Percentiles rank a stretch among this genome's conserved stretches.
Conservation (phyloP, 352 stramenopile genomes). For the Phytophthora pseudosyringae region DNA sequence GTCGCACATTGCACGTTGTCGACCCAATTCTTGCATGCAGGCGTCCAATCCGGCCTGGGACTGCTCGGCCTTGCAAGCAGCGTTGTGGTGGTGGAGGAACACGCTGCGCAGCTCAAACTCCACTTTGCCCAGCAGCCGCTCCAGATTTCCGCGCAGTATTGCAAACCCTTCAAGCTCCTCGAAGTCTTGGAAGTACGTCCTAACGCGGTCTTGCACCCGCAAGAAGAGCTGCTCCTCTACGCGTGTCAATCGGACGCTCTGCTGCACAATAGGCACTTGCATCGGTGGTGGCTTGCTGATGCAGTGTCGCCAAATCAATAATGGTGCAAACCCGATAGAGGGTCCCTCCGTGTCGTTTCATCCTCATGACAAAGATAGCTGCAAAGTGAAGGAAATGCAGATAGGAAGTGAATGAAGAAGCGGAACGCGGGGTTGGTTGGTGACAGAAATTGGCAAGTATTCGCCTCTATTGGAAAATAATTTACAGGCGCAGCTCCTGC, state of each 20-base stretch:
- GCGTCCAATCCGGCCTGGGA: slow-evolving; percentile 22
- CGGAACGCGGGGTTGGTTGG: background rate
- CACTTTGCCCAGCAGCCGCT: slow-evolving; percentile 42
- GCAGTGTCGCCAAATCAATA: slow-evolving; percentile 4
- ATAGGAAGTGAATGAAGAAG: background rate
- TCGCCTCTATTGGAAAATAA: slow-evolving; percentile 49
- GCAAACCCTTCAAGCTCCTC: slow-evolving; percentile 54
- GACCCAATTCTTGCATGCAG: slow-evolving; percentile 18
- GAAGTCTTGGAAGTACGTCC: slow-evolving; percentile 44
- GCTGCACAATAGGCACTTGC: slow-evolving; percentile 6
- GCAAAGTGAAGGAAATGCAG: no score
- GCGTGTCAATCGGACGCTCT: slow-evolving; percentile 26
- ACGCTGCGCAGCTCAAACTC: slow-evolving; percentile 45
- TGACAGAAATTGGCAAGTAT: slow-evolving; percentile 35
- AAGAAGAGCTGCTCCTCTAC: slow-evolving; percentile 48
- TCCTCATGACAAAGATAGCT: slow-evolving; percentile 3
- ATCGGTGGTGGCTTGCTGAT: slow-evolving; percentile 4
- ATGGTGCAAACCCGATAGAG: background rate
- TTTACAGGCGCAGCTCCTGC: slow-evolving; percentile 40
- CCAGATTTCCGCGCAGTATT: slow-evolving; percentile 38
- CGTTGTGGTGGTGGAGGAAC: slow-evolving; percentile 41
- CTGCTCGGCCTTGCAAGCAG: slow-evolving; percentile 28
- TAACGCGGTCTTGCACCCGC: slow-evolving; percentile 34
- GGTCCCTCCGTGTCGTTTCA: slow-evolving; percentile 9
- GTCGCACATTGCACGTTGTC: slow-evolving; percentile 34